Evolutionary conservation across 2,329 filamentous ascomycete species (phyloP).

Genomic region (Corinectria fuckeliana): DNA sequence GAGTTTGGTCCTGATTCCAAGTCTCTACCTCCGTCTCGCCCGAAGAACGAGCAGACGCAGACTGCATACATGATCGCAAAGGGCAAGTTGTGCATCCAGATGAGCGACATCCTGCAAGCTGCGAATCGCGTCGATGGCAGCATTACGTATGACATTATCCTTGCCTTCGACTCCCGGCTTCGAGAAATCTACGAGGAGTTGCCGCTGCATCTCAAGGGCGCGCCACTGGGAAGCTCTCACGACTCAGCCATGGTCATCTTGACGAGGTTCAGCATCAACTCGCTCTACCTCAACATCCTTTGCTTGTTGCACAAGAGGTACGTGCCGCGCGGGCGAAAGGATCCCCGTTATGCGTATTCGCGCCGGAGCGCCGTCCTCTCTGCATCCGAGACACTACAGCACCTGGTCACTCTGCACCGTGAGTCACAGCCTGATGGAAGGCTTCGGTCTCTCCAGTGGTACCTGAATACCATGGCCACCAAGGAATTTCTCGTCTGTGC

Average conservation of each 20-base stretch:
- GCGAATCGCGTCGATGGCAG: slow-evolving; percentile 61
- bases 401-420: not conserved
- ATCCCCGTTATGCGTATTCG: slow-evolving; percentile 71
- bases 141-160: slow-evolving; percentile 68
- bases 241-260: slow-evolving; percentile 87
- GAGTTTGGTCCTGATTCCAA: slow-evolving; percentile 75
- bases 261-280: slow-evolving; percentile 82
- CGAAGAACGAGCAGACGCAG: slow-evolving; percentile 73
- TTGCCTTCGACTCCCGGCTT: slow-evolving; percentile 66
- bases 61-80: slow-evolving; percentile 82
- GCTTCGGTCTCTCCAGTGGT: not conserved
- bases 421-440: not conserved
- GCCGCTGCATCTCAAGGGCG: slow-evolving; percentile 79
- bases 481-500: not conserved
- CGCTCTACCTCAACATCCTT: slow-evolving; percentile 88
- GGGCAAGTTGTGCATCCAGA: slow-evolving; percentile 68
- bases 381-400: not conserved
- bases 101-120: slow-evolving; percentile 74
- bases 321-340: slow-evolving; percentile 74
- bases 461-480: not conserved
- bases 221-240: slow-evolving; percentile 73
- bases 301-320: slow-evolving; percentile 91
- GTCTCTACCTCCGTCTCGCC: slow-evolving; percentile 69
- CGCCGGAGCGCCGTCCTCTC: not conserved
- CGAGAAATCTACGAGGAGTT: slow-evolving; percentile 69